phyloP scores from a whole-genome alignment of 2,329 filamentous ascomycete species.

The Cyphellophora attinorum region DNA sequence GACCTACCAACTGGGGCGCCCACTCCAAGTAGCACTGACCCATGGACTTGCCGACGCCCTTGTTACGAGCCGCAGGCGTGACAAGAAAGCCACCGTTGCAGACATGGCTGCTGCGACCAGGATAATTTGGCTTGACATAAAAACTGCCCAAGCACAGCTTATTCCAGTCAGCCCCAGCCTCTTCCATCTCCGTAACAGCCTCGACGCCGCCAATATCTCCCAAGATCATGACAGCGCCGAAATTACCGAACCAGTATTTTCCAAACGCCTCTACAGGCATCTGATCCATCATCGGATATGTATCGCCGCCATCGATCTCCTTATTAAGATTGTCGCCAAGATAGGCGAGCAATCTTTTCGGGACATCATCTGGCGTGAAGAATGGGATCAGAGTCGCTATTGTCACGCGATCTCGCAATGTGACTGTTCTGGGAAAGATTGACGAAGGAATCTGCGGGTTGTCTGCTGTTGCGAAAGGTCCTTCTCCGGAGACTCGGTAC shows the following conservation, averaged over 20 bases:
- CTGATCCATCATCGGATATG: slow-evolving; percentile 76
- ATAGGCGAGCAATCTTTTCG: slow-evolving; percentile 62
- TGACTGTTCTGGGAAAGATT: slow-evolving; percentile 67
- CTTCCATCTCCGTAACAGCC: slow-evolving; percentile 41
- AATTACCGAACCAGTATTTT: slow-evolving; percentile 84
- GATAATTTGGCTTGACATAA: slow-evolving; percentile 91
- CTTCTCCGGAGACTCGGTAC: slow-evolving; percentile 57
- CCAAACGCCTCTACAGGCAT: slow-evolving; percentile 68
- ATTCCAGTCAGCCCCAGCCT: slow-evolving; percentile 60
- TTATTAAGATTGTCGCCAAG: slow-evolving; percentile 77
- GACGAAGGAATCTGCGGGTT: slow-evolving; percentile 56
- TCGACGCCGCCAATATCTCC: slow-evolving; percentile 59
- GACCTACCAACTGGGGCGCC: slow-evolving; percentile 53
- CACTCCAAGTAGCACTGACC: slow-evolving; percentile 69
- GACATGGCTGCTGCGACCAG: slow-evolving; percentile 79
- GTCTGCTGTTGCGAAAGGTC: slow-evolving; percentile 54
- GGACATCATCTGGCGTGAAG: slow-evolving; percentile 66
- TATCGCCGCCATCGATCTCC: slow-evolving; percentile 86
- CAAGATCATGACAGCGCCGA: slow-evolving; percentile 77
- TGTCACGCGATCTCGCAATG: slow-evolving; percentile 72
- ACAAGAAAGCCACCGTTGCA: slow-evolving; percentile 70
- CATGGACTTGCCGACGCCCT: slow-evolving; percentile 66
- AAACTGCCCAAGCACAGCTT: slow-evolving; percentile 79
- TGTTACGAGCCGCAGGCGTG: slow-evolving; percentile 62
- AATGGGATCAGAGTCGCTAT: slow-evolving; percentile 78